These are phyloP conservation scores for Camellia japonica DNA, from an alignment of 148 eudicot species.

Conservation along the genomic window DNA sequence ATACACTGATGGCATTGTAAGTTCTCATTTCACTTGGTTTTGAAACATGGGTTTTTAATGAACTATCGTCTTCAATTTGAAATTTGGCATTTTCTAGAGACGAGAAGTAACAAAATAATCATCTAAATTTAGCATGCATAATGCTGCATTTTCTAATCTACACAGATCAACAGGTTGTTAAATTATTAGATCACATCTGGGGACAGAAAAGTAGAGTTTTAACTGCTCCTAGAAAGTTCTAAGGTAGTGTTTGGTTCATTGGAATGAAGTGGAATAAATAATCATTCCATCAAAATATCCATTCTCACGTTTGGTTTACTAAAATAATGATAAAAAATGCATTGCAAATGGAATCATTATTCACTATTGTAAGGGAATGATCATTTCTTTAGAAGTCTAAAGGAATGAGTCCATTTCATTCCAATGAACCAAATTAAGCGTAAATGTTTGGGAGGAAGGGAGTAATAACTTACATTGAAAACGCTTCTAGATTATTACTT, in stretches of 20 bases:
- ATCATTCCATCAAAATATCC: too few species aligned
- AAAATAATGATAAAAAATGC: too few species aligned
- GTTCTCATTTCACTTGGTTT: conserved; percentile 8
- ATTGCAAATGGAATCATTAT: too few species aligned
- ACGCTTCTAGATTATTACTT: not conserved
- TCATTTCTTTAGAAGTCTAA: too few species aligned
- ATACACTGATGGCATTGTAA: conserved; percentile 39
- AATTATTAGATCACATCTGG: not conserved
- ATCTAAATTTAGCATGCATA: too few species aligned
- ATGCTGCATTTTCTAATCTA: too few species aligned
- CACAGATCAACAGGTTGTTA: not conserved
- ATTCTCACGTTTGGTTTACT: too few species aligned
- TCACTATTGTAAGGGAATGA: too few species aligned
- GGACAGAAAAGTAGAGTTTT: not conserved
- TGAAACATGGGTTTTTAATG: not conserved
- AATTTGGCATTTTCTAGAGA: not conserved
- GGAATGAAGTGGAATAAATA: not conserved
- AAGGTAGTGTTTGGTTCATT: not conserved
- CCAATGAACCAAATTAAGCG: too few species aligned
- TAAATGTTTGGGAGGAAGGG: too few species aligned
- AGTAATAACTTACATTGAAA: not conserved
- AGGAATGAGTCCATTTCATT: too few species aligned
- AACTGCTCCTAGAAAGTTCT: not conserved
- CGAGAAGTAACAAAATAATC: not conserved
- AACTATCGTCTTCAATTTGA: not conserved